phyloP scores from a whole-genome alignment of 306 rosid species.

The Lagenaria siceraria region DNA sequence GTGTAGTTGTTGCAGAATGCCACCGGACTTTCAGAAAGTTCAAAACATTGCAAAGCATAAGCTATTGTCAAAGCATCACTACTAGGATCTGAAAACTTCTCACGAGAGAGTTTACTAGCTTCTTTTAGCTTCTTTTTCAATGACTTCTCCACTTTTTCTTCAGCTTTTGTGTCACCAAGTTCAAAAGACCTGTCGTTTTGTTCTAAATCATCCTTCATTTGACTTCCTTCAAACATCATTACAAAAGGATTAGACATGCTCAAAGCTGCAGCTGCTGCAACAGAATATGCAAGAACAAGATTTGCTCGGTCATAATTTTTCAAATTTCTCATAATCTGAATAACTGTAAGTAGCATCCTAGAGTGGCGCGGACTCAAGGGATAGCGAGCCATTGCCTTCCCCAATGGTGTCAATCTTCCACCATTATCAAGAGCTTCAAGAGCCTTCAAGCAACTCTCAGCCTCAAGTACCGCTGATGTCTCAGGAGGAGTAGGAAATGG shows the following conservation, averaged over 20 bases:
- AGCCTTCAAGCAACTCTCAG: slow-evolving; percentile 70
- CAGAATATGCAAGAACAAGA: slow-evolving; percentile 62
- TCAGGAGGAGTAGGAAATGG: slow-evolving; percentile 91
- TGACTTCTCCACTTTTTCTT: slow-evolving; percentile 34
- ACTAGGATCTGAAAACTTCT: slow-evolving; percentile 47
- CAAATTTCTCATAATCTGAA: slow-evolving; percentile 38
- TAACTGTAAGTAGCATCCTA: slow-evolving; percentile 72
- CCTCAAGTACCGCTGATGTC: slow-evolving; percentile 45
- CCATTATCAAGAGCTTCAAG: slow-evolving; percentile 75
- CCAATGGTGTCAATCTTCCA: slow-evolving; percentile 53
- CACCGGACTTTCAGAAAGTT: slow-evolving; percentile 28
- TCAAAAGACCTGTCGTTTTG: slow-evolving; percentile 18
- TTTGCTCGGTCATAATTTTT: slow-evolving; percentile 32
- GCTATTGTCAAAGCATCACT: slow-evolving; percentile 74
- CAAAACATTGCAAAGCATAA: slow-evolving; percentile 71
- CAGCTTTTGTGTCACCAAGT: slow-evolving; percentile 16
- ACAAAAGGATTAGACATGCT: slow-evolving; percentile 75
- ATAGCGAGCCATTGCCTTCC: slow-evolving; percentile 73
- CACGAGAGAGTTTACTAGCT: slow-evolving; percentile 43
- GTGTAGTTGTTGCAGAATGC: slow-evolving; percentile 59
- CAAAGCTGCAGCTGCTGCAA: slow-evolving; percentile 81
- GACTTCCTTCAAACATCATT: slow-evolving; percentile 50
- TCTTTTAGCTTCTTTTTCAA: slow-evolving; percentile 58
- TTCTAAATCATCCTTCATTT: slow-evolving; percentile 21
- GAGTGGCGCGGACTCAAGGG: slow-evolving; percentile 98